Evolutionary conservation across 225 moss, liverwort and hornwort genomes (phyloP).

Genomic region (Sphagnum contortum): DNA sequence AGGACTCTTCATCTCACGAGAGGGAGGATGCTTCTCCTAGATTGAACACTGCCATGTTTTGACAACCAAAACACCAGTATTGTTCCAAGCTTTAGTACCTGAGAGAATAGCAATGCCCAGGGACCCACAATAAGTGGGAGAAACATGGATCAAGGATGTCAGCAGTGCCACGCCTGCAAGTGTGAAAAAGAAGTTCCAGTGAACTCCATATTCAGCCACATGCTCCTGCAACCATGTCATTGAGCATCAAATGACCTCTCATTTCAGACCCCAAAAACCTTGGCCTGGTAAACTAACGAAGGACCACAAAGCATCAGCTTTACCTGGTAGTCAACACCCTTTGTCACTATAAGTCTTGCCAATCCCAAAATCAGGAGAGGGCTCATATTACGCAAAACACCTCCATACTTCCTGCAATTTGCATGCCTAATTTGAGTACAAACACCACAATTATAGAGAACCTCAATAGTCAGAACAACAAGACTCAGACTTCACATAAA

Average conservation of each 20-base stretch:
- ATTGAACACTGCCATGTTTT: too few relatives aligned
- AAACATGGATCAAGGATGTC: slow-evolving; percentile 66
- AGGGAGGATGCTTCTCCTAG: too few relatives aligned
- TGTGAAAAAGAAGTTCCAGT: slow-evolving; percentile 98
- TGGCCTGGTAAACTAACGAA: neutral
- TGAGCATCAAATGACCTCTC: slow-evolving; percentile 4
- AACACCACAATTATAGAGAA: too few relatives aligned
- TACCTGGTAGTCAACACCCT: slow-evolving; percentile 91
- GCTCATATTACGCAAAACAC: slow-evolving; percentile 65
- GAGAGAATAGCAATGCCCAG: slow-evolving; percentile 59
- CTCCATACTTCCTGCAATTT: slow-evolving; percentile 55
- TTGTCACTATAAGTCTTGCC: slow-evolving; percentile 68
- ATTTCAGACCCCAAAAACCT: neutral
- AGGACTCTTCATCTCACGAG: too few relatives aligned
- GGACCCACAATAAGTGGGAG: slow-evolving; percentile 49
- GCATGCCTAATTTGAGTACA: neutral
- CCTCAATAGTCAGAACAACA: too few relatives aligned
- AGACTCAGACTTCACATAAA: too few relatives aligned
- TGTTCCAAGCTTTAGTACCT: slow-evolving; percentile 25
- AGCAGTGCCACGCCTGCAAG: slow-evolving; percentile 77
- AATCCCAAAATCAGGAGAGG: slow-evolving; percentile 83
- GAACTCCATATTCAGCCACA: slow-evolving; percentile 92
- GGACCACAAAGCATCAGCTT: slow-evolving; percentile 5
- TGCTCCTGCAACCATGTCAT: slow-evolving; percentile 53
- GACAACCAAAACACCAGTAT: too few relatives aligned